Base-by-base conservation (phyloP, 2,329 filamentous ascomycete species). In the Knufia petricola region DNA sequence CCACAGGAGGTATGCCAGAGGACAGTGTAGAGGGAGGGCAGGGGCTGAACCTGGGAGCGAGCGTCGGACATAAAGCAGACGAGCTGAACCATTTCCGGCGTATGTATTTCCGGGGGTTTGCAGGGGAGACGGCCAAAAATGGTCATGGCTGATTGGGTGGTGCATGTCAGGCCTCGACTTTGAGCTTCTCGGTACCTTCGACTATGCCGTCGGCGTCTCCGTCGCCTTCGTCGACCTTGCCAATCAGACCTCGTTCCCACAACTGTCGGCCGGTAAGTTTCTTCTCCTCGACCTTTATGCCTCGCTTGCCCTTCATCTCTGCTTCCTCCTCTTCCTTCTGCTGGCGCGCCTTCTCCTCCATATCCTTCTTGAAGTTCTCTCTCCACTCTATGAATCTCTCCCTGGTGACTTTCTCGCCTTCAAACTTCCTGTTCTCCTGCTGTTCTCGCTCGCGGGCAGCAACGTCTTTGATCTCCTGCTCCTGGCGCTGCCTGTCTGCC, bases 371-470 rank as follows among this genome's bases (percentile, higher is more conserved):
- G 63, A 96, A 98, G 8, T 66, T 77, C 32, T 82, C 81, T 48
- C 87, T 76, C 92, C 92, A 98, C 57, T 77, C 78, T 57, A 85
- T 63, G 61, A 96, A 98, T 0, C 81, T 82, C 69, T 95, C 87
- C 19, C 80, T 75, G n/a, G 82, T 96, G 17, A 98, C 92, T 26
- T 81, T 75, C 30, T 87, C 87, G 50, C 92, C 92, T 64, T 94
- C 85, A 66, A 98, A 98, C 68, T 95, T 96, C 60, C 84, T 81
- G 65, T 98, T 98, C 72, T 98, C 92, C 65, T 92, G 88, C 53
- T 85, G 81, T 69, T 98, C 92, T 1, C 61, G 74, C 60, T 79
- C 76, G 6, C 75, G 76, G 1, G 73, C 66, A 52, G 72, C 75
- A 43, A 72, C 62, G 42, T 81, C 78, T 44, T 67, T 69, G 44